A percentile compares a stretch with the other conserved stretches of the same genome.
Evolutionary conservation across 345 rosid genomes (phyloP).

Genomic region (Draba incana): DNA sequence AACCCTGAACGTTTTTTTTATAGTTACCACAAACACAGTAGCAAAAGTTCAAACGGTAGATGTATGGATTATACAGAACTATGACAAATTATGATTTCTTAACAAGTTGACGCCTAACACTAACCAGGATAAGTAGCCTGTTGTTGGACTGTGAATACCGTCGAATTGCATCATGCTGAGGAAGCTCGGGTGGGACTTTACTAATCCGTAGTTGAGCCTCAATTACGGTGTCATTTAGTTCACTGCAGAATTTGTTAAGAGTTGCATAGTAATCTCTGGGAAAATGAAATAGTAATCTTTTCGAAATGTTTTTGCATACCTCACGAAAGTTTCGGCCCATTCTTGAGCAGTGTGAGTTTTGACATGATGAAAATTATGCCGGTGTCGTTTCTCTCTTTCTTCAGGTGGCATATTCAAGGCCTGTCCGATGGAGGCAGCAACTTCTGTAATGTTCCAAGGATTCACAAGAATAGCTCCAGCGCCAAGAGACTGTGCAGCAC

Average conservation of each 20-base stretch:
- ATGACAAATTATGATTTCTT: neutral
- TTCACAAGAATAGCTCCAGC: conserved; percentile 99
- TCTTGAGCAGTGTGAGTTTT: conserved; percentile 92
- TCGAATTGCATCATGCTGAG: conserved; percentile 64
- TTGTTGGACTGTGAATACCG: conserved; percentile 73
- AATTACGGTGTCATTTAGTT: conserved; percentile 92
- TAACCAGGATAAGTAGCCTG: conserved; percentile 89
- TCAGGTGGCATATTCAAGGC: conserved; percentile 83
- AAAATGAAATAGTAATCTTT: neutral
- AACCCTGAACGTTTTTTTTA: conserved; percentile 55
- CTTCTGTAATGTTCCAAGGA: conserved; percentile 99
- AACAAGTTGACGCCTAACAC: conserved; percentile 46
- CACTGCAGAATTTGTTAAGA: conserved; percentile 57
- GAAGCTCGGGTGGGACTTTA: conserved; percentile 92
- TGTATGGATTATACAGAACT: neutral
- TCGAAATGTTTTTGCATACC: conserved; percentile 46
- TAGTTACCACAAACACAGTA: neutral
- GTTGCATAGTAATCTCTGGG: conserved; percentile 8
- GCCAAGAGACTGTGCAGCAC: conserved; percentile 99
- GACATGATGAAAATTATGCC: conserved; percentile 77
- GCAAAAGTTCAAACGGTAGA: neutral
- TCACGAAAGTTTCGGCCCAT: conserved; percentile 99
- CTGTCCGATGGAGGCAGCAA: conserved; percentile 85
- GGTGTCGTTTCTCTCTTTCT: conserved; percentile 91
- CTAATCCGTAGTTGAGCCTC: conserved; percentile 94